Conservation (phyloP, 805 yeast genomes). For the Vanderwaltozyma verrucispora region DNA sequence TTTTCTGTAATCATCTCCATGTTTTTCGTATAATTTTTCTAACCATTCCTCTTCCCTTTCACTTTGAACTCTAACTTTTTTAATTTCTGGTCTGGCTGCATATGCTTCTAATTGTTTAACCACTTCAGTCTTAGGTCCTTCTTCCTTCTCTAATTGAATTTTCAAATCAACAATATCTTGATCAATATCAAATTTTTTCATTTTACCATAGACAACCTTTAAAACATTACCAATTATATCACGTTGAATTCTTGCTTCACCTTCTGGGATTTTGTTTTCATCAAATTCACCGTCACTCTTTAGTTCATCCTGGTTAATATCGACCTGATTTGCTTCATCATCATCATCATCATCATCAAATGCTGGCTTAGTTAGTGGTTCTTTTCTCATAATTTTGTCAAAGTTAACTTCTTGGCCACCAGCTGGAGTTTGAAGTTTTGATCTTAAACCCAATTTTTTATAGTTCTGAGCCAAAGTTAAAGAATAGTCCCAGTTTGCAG, state of each 20-base stretch:
- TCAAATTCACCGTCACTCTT: conserved; percentile 28
- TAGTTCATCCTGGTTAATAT: conserved; percentile 10
- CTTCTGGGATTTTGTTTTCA: conserved; percentile 54
- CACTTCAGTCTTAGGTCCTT: conserved; percentile 39
- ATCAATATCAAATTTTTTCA: conserved; percentile 31
- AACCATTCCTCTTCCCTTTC: conserved; percentile 74
- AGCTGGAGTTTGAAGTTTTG: conserved; percentile 54
- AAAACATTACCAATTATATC: conserved; percentile 59
- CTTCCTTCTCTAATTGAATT: conserved; percentile 12
- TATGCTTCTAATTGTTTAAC: conserved; percentile 59
- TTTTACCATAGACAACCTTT: conserved; percentile 62
- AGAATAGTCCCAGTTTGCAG: conserved; percentile 80
- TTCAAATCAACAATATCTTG: conserved; percentile 25
- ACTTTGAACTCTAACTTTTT: conserved; percentile 46
- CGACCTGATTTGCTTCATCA: conserved; percentile 15
- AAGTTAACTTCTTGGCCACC: conserved; percentile 72
- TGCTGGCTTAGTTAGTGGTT: conserved; percentile 21
- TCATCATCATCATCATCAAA: conserved; percentile 23
- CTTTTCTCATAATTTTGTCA: conserved; percentile 29
- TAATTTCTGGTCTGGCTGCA: conserved; percentile 35
- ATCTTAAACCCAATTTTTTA: conserved; percentile 63
- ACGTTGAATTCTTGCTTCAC: conserved; percentile 67
- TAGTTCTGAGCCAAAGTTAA: conserved; percentile 82
- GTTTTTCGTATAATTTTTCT: conserved; percentile 48
- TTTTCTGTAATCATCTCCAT: conserved; percentile 79